Evolutionary conservation across 2,329 filamentous ascomycete genomes (phyloP), one percentile per base, ranked within the genome.

Genomic region (Pseudocercospora crystallina): DNA sequence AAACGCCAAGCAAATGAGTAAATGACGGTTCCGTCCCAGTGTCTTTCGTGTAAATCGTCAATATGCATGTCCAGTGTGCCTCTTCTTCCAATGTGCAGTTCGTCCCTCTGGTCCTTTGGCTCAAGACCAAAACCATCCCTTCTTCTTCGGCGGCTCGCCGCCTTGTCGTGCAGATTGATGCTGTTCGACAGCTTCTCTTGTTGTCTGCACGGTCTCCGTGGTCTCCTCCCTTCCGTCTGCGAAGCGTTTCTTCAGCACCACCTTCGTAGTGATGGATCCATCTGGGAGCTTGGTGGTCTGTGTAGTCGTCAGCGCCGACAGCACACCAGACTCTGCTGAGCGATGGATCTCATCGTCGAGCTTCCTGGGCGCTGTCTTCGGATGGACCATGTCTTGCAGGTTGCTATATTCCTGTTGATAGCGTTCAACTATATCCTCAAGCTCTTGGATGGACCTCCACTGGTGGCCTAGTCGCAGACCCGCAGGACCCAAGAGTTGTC

Each of bases 201-300:
- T 43, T 0, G 72, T 76, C 32, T 82, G 77, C 3, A 78, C 68
- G 7, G 77, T 80, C 58, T 83, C 79, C 8, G 78, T 75, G 31
- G 68, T 80, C 63, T 84, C 81, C 61, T 84, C 82, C 3, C 75
- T 72, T 0, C 82, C 82, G 68, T 85, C 81, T 1, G 78, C 71
- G 59, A 83, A 85, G 2, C 78, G 73, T 60, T 78, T 80, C 55
- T 80, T 84, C 12, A 81, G 68, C 8, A 82, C 69, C 1, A 77
- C 75, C 58, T 79, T 82, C 0, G 79, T 84, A 8, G 79, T 77
- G 2, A 83, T 68, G 0, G 77, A 79, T 10, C 82, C 82, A 62
- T 85, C 81, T 0, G 79, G 71, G 2, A 78, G 69, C 2, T 75
- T 76, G 3, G 72, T 76, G 3, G 78, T 78, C 55, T 82, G 76